Base-by-base conservation (phyloP, 2,329 filamentous ascomycete species). In the Pseudocercospora cruenta region DNA sequence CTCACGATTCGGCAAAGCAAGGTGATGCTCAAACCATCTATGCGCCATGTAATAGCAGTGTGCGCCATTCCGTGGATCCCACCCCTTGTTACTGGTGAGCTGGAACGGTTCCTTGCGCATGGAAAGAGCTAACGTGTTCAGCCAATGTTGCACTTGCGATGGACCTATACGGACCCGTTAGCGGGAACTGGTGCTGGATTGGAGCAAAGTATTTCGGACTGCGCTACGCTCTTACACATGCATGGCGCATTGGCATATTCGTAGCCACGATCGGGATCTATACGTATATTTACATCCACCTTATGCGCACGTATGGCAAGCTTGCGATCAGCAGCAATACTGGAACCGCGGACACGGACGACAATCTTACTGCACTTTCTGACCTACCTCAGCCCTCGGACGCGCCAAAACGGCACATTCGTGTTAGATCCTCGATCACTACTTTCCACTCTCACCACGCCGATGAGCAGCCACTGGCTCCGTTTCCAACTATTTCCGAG, bases 141-240 rank as follows among this genome's bases (percentile, higher is more conserved):
- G 70, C 65, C 39, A 72, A 69, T 61, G 73, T 72, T 16, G 75
- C 72, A 33, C 72, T 77, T 24, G 74, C 55, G n/a, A 70, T 77
- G 67, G 66, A 74, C 24, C 67, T 71, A 10, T 76, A 78, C 62
- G 77, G 74, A 2, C 79, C 79, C 31, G 80, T 82, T 1, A 80
- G 80, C 3, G 82, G 82, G 0, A 83, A 83, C 64, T 84, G 82
- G 82, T 83, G 82, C 71, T 84, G 82, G 82, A 83, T 84, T 65
- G 72, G 76, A 12, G 67, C 73, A 12, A 68, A 74, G 2, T 72
- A 77, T n/a, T 69, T 75, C 26, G 78, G 77, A 12, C 74, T 82
- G n/a, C 79, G 82, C 26, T 84, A 83, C 64, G 78, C 73, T 1
- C 74, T 84, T 58, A 80, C 80, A 0, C 82, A 84, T 63, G 81